phyloP scores from a whole-genome alignment of 768 basidiomycete genomes.

The Rhodotorula toruloides region DNA sequence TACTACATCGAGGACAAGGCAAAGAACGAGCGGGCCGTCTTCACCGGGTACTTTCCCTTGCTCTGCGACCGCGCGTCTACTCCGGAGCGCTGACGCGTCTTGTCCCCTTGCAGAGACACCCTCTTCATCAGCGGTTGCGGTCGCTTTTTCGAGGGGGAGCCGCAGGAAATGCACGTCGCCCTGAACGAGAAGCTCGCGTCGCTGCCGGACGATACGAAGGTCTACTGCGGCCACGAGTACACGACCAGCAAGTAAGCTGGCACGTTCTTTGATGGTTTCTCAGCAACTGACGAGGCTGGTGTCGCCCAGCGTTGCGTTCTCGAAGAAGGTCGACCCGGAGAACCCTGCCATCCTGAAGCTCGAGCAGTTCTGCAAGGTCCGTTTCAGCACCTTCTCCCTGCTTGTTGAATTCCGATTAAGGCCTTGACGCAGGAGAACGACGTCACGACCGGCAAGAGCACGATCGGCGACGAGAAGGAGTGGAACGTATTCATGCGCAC shows the following conservation, averaged over 20 bases:
- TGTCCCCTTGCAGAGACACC: constrained; percentile 45
- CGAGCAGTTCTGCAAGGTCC: constrained; percentile 51
- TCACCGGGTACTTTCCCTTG: constrained; percentile 62
- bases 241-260: constrained; percentile 49
- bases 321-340: constrained; percentile 46
- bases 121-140: constrained; percentile 64
- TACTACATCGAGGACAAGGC: constrained; percentile 63
- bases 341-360: constrained; percentile 62
- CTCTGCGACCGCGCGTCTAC: not conserved
- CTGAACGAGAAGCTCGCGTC: constrained; percentile 60
- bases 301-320: constrained; percentile 26
- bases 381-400: not conserved
- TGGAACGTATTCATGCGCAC: constrained; percentile 96
- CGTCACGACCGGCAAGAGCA: constrained; percentile 72
- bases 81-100: too few relatives aligned
- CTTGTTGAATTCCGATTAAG: not conserved
- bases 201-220: constrained; percentile 71
- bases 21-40: constrained; percentile 66
- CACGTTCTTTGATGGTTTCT: constrained; percentile 16
- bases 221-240: constrained; percentile 91
- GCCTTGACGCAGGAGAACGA: constrained; percentile 51
- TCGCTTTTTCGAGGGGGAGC: constrained; percentile 77
- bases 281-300: not conserved
- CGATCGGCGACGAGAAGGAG: constrained; percentile 84
- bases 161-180: constrained; percentile 66